Evolutionary conservation across 352 stramenopile genomes (phyloP).

Genomic region (Phytophthora ohioensis): DNA sequence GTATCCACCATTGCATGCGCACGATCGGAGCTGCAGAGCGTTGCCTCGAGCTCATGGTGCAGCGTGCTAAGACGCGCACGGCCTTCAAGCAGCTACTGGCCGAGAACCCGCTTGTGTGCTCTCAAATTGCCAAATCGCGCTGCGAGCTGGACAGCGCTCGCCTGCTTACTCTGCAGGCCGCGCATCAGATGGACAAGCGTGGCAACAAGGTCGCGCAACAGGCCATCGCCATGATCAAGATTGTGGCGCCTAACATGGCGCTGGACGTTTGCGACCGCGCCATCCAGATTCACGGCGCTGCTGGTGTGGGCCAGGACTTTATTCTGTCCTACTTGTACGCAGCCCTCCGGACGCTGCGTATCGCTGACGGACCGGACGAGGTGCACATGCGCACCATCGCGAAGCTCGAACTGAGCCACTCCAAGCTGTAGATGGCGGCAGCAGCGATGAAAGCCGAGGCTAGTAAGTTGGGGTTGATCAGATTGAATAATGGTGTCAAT

Average conservation of each 20-base stretch:
- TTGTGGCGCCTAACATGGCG: slow-evolving; percentile 93
- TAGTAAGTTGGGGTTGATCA: neutral
- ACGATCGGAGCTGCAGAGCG: slow-evolving; percentile 92
- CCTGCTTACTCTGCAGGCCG: slow-evolving; percentile 89
- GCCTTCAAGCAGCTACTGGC: slow-evolving; percentile 96
- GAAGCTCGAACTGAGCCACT: slow-evolving; percentile 89
- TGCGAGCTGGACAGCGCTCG: slow-evolving; percentile 87
- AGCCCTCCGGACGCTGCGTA: slow-evolving; percentile 91
- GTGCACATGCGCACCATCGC: slow-evolving; percentile 97
- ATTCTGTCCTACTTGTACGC: slow-evolving; percentile 93
- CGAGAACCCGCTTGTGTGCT: slow-evolving; percentile 82
- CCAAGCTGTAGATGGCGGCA: slow-evolving; percentile 44
- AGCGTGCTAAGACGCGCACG: slow-evolving; percentile 93
- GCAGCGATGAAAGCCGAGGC: neutral
- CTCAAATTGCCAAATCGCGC: slow-evolving; percentile 85
- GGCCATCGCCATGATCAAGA: slow-evolving; percentile 97
- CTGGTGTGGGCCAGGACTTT: slow-evolving; percentile 94
- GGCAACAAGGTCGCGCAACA: slow-evolving; percentile 91
- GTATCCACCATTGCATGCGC: slow-evolving; percentile 99
- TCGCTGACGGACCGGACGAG: slow-evolving; percentile 97
- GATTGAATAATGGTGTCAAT: slow-evolving; percentile 29
- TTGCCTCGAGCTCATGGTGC: slow-evolving; percentile 85
- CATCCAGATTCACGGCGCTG: slow-evolving; percentile 85
- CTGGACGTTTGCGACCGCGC: slow-evolving; percentile 91
- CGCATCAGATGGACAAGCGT: slow-evolving; percentile 89